These are phyloP conservation scores for Neofusicoccum cordaticola DNA, from an alignment of 2,329 filamentous ascomycete genomes.

Conservation along the genomic window DNA sequence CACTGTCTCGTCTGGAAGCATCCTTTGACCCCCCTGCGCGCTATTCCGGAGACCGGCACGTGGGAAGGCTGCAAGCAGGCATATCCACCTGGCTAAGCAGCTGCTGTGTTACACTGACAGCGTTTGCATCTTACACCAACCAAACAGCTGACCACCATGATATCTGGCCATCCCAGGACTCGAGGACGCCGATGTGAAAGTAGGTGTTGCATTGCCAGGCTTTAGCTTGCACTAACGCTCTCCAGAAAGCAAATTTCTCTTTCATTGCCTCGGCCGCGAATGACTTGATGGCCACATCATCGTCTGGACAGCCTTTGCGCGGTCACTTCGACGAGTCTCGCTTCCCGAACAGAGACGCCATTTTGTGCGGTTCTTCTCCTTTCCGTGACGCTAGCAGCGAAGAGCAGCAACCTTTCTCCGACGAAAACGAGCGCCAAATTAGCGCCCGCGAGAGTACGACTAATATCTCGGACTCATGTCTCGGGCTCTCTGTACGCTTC, in stretches of 20 bases:
- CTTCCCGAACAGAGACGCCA: constrained; percentile 53
- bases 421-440: constrained; percentile 53
- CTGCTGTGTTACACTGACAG: too few relatives aligned
- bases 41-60: too few relatives aligned
- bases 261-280: constrained; percentile 42
- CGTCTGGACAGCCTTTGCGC: constrained; percentile 18
- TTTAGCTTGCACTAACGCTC: constrained; percentile 17
- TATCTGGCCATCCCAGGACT: too few relatives aligned
- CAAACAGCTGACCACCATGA: too few relatives aligned
- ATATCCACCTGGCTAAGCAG: too few relatives aligned
- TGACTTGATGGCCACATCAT: constrained; percentile 28
- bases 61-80: too few relatives aligned
- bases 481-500: too few relatives aligned
- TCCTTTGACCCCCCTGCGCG: too few relatives aligned
- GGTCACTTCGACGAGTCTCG: constrained; percentile 42
- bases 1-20: too few relatives aligned
- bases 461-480: too few relatives aligned
- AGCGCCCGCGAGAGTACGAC: constrained; percentile 47
- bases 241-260: constrained; percentile 32
- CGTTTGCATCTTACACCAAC: too few relatives aligned
- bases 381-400: constrained; percentile 41
- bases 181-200: constrained; percentile 39
- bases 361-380: constrained; percentile 64
- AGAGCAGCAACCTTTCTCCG: constrained; percentile 25
- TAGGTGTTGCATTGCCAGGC: constrained; percentile 15